phyloP scores from a whole-genome alignment of 306 rosid genomes.

The Vicia sativa region DNA sequence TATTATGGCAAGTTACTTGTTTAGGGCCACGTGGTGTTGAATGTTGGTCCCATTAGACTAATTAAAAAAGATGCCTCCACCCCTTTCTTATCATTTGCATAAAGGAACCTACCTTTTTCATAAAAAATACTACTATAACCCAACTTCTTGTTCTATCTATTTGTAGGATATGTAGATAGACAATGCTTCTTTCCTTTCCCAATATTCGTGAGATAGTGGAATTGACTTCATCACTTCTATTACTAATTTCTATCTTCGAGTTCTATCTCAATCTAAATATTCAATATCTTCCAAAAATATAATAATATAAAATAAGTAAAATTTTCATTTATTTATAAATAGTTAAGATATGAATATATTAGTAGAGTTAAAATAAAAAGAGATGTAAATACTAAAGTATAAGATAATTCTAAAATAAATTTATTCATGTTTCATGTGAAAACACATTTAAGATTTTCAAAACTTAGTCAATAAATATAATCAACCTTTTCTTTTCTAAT shows the following conservation, averaged over 20 bases:
- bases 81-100: conserved; percentile 29
- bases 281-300: too few species aligned
- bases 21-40: conserved; percentile 38
- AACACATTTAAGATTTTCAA: too few species aligned
- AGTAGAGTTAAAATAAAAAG: too few species aligned
- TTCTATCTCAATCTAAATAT: neutral
- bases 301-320: too few species aligned
- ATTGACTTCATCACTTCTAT: neutral
- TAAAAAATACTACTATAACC: conserved; percentile 15
- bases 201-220: neutral
- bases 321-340: too few species aligned
- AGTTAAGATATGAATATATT: too few species aligned
- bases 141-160: conserved; percentile 21
- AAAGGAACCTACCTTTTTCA: conserved; percentile 34
- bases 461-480: too few species aligned
- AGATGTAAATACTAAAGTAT: too few species aligned
- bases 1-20: conserved; percentile 30
- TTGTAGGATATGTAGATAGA: conserved; percentile 3
- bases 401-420: too few species aligned
- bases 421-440: too few species aligned
- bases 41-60: conserved; percentile 36
- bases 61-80: conserved; percentile 19
- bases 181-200: neutral
- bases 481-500: too few species aligned
- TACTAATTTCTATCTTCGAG: too few species aligned